Evolutionary conservation across 1,139 yeast genomes (phyloP), one percentile per base, ranked within the genome.

Genomic region (Magnusiomyces clavatus): DNA sequence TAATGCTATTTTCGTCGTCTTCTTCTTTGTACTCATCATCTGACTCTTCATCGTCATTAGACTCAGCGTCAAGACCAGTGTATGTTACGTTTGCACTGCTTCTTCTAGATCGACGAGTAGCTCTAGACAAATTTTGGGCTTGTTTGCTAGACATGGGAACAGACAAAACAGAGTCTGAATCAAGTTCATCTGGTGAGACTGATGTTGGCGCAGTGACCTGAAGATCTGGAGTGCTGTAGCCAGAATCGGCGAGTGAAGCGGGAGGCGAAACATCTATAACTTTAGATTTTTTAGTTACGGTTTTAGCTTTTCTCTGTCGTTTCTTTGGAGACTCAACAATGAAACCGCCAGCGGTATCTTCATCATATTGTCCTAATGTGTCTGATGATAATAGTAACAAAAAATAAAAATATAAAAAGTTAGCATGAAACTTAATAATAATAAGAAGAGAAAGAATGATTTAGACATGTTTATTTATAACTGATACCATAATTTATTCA

Each of bases 91-190:
- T 37, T 4, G 16, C 16, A 37, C 46, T 43, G 10, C 11, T 11
- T 42, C 24, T 42, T 42, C 34, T 20, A 10, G n/a, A 17, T 14
- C 29, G 6, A 42, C 34, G 11, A 17, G 14, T 12, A 17, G 46
- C 29, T 16, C 16, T 16, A 4, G 37, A 29, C 14, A 43, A 6
- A 10, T 6, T 11, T 13, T 11, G 6, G 29, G 40, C 31, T 35
- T 44, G 34, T 19, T 19, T 44, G 20, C 47, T 44, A 2, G 47
- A 35, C 47, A 44, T 44, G 12, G 47, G 47, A 34, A 35, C 20
- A 44, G 47, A 31, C 19, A 44, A n/a, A 14, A 44, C 20, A n/a
- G 17, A 38, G 17, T 13, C 24, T 6, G 12, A 20, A 14, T 44
- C 40, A 2, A 3, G 16, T 35, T 13, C n/a, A 34, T 35, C 47